A percentile compares a stretch with the other conserved stretches of the same genome.
These are phyloP conservation scores for Boletus sp. DNA, from an alignment of 1,284 basidiomycete genomes.

Conservation along the genomic window DNA sequence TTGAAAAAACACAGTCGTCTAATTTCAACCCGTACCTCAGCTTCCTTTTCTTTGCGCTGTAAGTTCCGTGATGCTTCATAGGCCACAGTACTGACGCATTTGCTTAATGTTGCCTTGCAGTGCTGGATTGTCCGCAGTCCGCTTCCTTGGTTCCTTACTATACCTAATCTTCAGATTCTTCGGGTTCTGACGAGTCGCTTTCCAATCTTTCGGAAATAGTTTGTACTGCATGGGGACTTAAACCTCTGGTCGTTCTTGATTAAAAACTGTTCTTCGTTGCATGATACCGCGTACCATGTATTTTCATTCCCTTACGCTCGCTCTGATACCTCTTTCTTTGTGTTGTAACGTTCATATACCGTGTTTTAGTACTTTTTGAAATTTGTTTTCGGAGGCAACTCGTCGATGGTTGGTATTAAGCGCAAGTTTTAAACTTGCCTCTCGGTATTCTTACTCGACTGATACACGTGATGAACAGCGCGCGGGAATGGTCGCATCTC, in stretches of 20 bases:
- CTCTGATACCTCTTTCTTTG: not conserved
- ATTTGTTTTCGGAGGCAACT: constrained; percentile 11
- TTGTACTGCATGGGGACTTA: constrained; percentile 19
- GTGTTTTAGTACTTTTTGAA: constrained; percentile 10
- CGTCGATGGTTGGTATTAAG: constrained; percentile 8
- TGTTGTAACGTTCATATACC: constrained; percentile 8
- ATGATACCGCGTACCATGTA: constrained; percentile 25
- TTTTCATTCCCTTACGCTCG: constrained; percentile 7
- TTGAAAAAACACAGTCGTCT: constrained; percentile 49
- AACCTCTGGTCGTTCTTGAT: not conserved
- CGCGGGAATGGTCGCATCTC: not conserved
- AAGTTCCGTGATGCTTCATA: constrained; percentile 40
- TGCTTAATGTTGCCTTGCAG: constrained; percentile 41
- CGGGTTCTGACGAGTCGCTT: constrained; percentile 45
- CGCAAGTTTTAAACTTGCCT: constrained; percentile 1
- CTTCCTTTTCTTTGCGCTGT: constrained; percentile 83
- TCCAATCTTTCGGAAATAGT: not conserved
- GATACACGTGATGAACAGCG: not conserved
- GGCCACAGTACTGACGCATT: constrained; percentile 6
- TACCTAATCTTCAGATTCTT: constrained; percentile 80
- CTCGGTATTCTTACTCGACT: not conserved
- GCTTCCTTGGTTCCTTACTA: constrained; percentile 76
- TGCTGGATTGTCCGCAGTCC: constrained; percentile 76
- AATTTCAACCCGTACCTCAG: constrained; percentile 86
- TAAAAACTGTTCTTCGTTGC: constrained; percentile 1